Conservation (phyloP, 169 alveolate genomes). For the Eimeria acervulina region DNA sequence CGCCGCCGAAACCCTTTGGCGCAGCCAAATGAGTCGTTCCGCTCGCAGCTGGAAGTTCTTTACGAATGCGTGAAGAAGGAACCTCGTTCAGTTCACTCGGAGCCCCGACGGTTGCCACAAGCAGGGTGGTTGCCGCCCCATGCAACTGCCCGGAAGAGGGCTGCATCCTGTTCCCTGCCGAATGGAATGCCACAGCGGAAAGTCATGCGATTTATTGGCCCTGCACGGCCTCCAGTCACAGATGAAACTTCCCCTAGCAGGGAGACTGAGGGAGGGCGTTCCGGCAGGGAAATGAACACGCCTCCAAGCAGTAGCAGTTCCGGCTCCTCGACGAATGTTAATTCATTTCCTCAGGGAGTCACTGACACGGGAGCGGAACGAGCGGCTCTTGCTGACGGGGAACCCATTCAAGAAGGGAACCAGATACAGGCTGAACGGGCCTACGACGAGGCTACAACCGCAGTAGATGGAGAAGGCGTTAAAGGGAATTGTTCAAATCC, state of each 20-base stretch:
- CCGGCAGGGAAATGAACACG: constrained; percentile 16
- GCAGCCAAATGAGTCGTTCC: constrained; percentile 91
- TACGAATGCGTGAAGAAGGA: constrained; percentile 38
- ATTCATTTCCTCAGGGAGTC: neutral
- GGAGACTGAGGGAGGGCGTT: constrained; percentile 7
- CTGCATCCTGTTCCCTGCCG: constrained; percentile 1
- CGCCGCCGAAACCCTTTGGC: constrained; percentile 88
- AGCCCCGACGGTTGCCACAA: constrained; percentile 30
- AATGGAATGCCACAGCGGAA: constrained; percentile 45
- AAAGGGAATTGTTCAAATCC: neutral
- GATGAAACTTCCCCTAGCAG: neutral
- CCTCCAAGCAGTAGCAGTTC: constrained; percentile 32
- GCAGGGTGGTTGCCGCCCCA: constrained; percentile 41
- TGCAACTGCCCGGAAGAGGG: constrained; percentile 49
- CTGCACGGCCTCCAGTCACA: constrained; percentile 65
- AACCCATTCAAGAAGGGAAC: neutral
- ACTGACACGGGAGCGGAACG: neutral
- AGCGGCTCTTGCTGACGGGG: neutral
- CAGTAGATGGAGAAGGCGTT: neutral
- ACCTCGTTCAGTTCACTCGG: neutral
- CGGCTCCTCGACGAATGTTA: neutral
- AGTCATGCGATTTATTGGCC: constrained; percentile 48
- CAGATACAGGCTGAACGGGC: neutral
- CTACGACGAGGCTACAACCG: neutral
- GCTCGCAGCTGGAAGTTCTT: constrained; percentile 83